Percentiles rank a stretch among this genome's conserved stretches.
phyloP scores from a whole-genome alignment of 306 rosid genomes.

The Alnus glutinosa region DNA sequence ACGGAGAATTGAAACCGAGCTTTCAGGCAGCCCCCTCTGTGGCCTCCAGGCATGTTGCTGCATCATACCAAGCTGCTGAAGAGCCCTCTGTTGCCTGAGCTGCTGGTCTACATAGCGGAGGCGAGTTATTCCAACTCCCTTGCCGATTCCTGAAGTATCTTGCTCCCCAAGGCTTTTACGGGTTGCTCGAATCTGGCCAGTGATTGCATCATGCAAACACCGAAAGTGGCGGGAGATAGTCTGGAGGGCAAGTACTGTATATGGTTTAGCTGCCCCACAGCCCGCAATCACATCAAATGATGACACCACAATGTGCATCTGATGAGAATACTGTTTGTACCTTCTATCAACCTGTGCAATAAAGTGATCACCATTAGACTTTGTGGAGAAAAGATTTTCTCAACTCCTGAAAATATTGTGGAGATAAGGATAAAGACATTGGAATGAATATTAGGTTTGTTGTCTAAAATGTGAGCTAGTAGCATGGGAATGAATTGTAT shows the following conservation, averaged over 20 bases:
- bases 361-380: slow-evolving; percentile 7
- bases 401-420: neutral
- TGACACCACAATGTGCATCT: slow-evolving; percentile 83
- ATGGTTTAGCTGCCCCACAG: slow-evolving; percentile 77
- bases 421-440: neutral
- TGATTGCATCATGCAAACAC: slow-evolving; percentile 72
- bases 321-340: slow-evolving; percentile 80
- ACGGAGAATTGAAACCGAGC: slow-evolving; percentile 77
- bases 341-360: slow-evolving; percentile 65
- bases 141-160: slow-evolving; percentile 52
- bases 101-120: slow-evolving; percentile 76
- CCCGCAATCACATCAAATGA: slow-evolving; percentile 74
- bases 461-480: no score
- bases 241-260: slow-evolving; percentile 79
- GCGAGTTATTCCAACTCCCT: slow-evolving; percentile 76
- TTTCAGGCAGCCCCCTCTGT: slow-evolving; percentile 83
- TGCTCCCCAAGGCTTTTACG: slow-evolving; percentile 70
- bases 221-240: slow-evolving; percentile 82
- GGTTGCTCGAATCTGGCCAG: slow-evolving; percentile 63
- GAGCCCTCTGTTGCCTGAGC: slow-evolving; percentile 72
- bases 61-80: slow-evolving; percentile 86
- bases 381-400: neutral
- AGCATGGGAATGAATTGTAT: neutral
- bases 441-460: neutral
- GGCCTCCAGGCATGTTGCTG: slow-evolving; percentile 86